These are phyloP conservation scores for Thielaviopsis ethacetica DNA, from an alignment of 2,329 filamentous ascomycete species.

Conservation along the genomic window DNA sequence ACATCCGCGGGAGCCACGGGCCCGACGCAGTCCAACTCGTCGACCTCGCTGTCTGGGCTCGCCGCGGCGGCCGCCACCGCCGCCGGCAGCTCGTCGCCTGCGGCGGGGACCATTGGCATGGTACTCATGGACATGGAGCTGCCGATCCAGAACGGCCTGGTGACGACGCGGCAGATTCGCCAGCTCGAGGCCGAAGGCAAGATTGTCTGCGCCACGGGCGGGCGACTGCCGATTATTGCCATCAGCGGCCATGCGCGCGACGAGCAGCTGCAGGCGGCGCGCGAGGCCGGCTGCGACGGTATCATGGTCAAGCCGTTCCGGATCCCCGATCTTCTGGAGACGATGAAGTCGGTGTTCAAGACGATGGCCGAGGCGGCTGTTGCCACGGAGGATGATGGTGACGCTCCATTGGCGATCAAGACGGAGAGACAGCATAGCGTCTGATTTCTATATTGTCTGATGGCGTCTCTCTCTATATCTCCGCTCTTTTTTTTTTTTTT, in stretches of 20 bases:
- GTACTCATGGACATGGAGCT: conserved; percentile 66
- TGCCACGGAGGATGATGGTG: background rate
- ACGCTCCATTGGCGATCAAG: background rate
- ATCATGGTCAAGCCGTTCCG: conserved; percentile 59
- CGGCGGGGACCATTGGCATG: conserved; percentile 30
- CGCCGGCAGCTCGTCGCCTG: background rate
- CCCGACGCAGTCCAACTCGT: background rate
- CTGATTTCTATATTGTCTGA: background rate
- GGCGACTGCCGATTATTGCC: conserved; percentile 45
- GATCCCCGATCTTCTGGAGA: conserved; percentile 42
- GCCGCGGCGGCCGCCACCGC: background rate
- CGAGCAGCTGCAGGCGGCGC: conserved; percentile 40
- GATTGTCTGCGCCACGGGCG: conserved; percentile 27
- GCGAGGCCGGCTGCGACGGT: conserved; percentile 39
- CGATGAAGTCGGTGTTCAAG: conserved; percentile 35
- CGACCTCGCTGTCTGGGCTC: conserved; percentile 1
- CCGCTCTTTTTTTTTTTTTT: background rate
- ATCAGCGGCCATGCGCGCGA: conserved; percentile 51
- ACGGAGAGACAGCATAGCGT: conserved; percentile 2
- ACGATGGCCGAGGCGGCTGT: conserved; percentile 15
- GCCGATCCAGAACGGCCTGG: conserved; percentile 56
- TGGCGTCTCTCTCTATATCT: background rate
- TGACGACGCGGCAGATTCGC: conserved; percentile 48
- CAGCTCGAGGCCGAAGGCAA: conserved; percentile 39
- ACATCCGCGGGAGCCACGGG: conserved; percentile 3